Evolutionary conservation across 805 yeast species (phyloP), one percentile per base, ranked within the genome.

Genomic region (Pichia kluyveri): DNA sequence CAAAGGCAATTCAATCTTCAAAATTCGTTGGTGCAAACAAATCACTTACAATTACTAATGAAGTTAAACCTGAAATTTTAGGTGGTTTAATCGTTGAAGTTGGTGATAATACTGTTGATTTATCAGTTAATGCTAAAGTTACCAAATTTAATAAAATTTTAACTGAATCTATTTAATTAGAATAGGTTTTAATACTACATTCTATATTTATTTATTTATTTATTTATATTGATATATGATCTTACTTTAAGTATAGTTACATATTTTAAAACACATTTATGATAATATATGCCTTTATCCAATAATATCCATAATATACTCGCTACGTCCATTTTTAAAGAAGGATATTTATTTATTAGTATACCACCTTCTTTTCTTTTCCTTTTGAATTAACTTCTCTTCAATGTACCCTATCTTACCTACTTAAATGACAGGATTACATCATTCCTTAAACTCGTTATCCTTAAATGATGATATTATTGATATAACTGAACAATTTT

Each of bases 11-110:
- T 61, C 68, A 83, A 55, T 79, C 75, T 66, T 89, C 96, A 43
- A 69, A 76, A 58, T 84, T 81, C 62, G 95, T 91, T 53, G 96
- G 96, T 58, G 69, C 74, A 49, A 91, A 87, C 61, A 85, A 90
- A 77, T 79, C 91, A 60, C 80, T 93, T 69, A 83, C 84, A 75
- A 73, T 93, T 60, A 71, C 80, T 59, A 91, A 89, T 76, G 75
- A 75, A 56, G 86, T 91, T 54, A 82, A 88, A 73, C 87, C 96
- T 55, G 93, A 85, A 56, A 86, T 93, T 66, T 76, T 86, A 68
- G 99, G 99, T 65, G 99, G 99, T 62, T 79, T 93, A 68, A 73
- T 93, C 59, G 96, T 93, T 52, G 96, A 90, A 72, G 87, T 93
- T 61, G 96, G 91, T 64, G 99, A 91, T 75, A 87, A 84, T 71